Conservation (phyloP, 768 basidiomycete species). For the Suillus alpinus region DNA sequence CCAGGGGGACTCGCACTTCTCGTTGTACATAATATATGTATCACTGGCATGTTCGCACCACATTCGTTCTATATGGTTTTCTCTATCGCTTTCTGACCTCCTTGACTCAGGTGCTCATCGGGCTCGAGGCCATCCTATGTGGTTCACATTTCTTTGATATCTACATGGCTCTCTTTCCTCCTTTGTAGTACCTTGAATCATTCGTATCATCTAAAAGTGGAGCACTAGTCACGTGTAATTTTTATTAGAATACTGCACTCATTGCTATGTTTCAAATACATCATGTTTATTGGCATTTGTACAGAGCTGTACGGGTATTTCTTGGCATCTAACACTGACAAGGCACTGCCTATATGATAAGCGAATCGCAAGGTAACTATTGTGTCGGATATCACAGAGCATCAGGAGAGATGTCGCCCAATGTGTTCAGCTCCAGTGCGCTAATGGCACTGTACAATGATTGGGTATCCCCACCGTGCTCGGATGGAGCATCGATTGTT, state of each 20-base stretch:
- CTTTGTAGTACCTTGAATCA: conserved; percentile 9
- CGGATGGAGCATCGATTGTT: conserved; percentile 69
- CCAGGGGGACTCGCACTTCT: conserved; percentile 10
- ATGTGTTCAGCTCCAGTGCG: conserved; percentile 49
- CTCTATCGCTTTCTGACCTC: conserved; percentile 19
- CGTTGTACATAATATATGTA: conserved; percentile 15
- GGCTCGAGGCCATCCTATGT: conserved; percentile 6
- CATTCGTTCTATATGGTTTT: conserved; percentile 22
- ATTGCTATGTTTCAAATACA: conserved; percentile 31
- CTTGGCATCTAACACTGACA: not conserved
- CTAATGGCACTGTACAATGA: conserved; percentile 64
- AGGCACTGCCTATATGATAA: not conserved
- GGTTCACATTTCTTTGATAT: conserved; percentile 9
- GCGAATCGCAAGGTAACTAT: too few species aligned
- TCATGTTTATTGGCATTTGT: conserved; percentile 22
- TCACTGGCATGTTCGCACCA: conserved; percentile 15
- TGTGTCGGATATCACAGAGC: conserved; percentile 44
- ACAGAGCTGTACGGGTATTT: not conserved
- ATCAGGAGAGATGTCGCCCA: conserved; percentile 71
- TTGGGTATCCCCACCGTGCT: conserved; percentile 67
- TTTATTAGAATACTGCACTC: conserved; percentile 34
- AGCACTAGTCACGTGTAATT: conserved; percentile 34
- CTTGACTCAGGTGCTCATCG: conserved; percentile 8
- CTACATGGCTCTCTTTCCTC: conserved; percentile 11
- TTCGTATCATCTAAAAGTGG: conserved; percentile 28